Evolutionary conservation across 768 basidiomycete genomes (phyloP).

Genomic region (Hysterangium stoloniferum): DNA sequence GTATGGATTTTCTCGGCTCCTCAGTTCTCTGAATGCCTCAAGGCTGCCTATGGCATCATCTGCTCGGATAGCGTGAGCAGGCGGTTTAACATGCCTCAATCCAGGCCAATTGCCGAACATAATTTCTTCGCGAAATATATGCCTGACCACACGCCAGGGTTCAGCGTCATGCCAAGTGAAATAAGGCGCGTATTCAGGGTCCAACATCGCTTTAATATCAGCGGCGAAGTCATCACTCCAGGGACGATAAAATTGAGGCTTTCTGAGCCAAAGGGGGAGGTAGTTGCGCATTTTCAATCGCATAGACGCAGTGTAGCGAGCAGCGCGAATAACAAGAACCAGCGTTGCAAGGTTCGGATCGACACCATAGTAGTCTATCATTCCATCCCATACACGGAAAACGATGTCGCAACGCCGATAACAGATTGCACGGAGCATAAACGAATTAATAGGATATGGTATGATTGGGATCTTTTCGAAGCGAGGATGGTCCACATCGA

Average conservation of each 20-base stretch:
- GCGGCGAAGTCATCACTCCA: slow-evolving; percentile 6
- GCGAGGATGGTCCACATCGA: not conserved
- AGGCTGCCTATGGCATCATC: slow-evolving; percentile 12
- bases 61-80: slow-evolving; percentile 30
- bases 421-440: slow-evolving; percentile 7
- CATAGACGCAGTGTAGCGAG: slow-evolving; percentile 42
- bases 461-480: not conserved
- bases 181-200: slow-evolving; percentile 18
- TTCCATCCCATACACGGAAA: slow-evolving; percentile 62
- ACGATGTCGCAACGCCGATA: slow-evolving; percentile 50
- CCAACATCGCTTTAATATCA: slow-evolving; percentile 23
- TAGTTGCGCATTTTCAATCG: slow-evolving; percentile 46
- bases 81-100: slow-evolving; percentile 27
- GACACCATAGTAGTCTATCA: slow-evolving; percentile 49
- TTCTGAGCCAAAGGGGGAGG: slow-evolving; percentile 33
- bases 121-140: slow-evolving; percentile 43
- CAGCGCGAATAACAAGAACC: slow-evolving; percentile 51
- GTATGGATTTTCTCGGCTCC: not conserved
- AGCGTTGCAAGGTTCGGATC: slow-evolving; percentile 50
- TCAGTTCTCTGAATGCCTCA: not conserved
- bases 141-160: slow-evolving; percentile 41
- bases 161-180: slow-evolving; percentile 34
- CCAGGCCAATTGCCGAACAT: slow-evolving; percentile 51
- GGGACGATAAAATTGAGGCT: slow-evolving; percentile 23
- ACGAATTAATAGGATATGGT: slow-evolving; percentile 6